Evolutionary conservation across 306 rosid species (phyloP), one percentile per base, ranked within the genome.

Genomic region (peach (Prunus persica)): DNA sequence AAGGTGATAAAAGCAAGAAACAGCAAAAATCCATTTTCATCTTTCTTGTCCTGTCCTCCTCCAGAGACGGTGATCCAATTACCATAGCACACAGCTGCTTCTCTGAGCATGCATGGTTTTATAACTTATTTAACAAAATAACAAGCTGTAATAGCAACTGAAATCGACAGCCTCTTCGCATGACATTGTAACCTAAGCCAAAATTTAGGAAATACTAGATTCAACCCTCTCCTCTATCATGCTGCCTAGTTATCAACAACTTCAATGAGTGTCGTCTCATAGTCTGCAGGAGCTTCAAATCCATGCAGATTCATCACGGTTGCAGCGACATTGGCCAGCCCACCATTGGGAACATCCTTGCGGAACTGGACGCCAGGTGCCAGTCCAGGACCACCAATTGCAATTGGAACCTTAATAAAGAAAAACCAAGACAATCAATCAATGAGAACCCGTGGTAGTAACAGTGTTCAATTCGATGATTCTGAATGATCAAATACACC

Each of bases 241-340:
- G n/a, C 47, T 22, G 66, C 75, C 78, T 76, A 87, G 54, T 66
- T 57, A 66, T 87, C 89, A 72, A 81, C 91, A 28, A 96, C 96
- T 80, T 92, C 99, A 65, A 96, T 78, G 51, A 96, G 98, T 32
- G 94, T 82, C 2, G 89, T 43, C 83, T 96, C 99, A 27, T 96
- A 96, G 96, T 96, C 98, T n/a, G 86, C 75, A 0, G 99, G 99
- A 69, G 98, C 94, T 84, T 83, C 91, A 52, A 85, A 86, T 76
- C 99, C 99, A 80, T 91, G 99, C 63, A 96, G 94, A 86, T 93
- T 96, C 49, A 93, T 96, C 81, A 96, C 98, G 14, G 98, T 96
- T 49, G 99, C 96, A 65, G 99, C 98, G 56, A 93, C 98, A 14
- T 96, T 96, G 52, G 99, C 98, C 16, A 96, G 84, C 65, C 99